Base-by-base conservation (phyloP, 2,329 filamentous ascomycete genomes). In the Xylariaceae sp. region DNA sequence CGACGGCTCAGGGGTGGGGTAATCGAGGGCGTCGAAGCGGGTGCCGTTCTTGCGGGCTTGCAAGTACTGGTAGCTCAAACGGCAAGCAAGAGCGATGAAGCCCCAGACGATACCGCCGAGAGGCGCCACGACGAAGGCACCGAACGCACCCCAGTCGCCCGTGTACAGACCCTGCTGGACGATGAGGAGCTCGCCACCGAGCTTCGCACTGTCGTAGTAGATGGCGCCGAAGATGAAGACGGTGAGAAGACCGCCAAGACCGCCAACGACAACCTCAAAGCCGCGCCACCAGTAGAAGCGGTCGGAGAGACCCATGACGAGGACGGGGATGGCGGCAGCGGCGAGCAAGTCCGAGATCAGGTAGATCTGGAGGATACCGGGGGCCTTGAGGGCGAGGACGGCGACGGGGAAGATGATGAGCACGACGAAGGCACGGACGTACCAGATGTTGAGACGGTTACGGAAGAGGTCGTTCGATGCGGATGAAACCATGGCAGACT, bases 391-490 rank as follows among this genome's bases (percentile, higher is more conserved):
- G 9, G 89, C 89, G 51, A 93, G 80, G 30, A 90, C 83, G 10
- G 92, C 82, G 55, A 87, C 83, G 1, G 90, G 90, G 62, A 92
- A 76, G 69, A 92, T 92, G 72, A 92, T 68, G 13, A 89, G 70
- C 1, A 93, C 83, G 30, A 94, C 89, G 47, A 79, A 79, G 15
- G 70, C 79, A 51, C 90, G 87, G 66, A 93, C 88, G 72, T 79
- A 82, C 84, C 88, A 89, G 64, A 92, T 83, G 68, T 86, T 87
- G 58, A 94, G 83, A 61, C 82, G 84, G 79, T 94, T 94, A 67
- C 89, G 86, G 81, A 93, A 93, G 11, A 94, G 75, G 71, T 94
- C 90, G 76, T 93, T 93, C 65, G 88, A 91, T 11, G 87, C 88
- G 0, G 88, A 89, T n/a, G 88, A 90, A 6, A 93, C 87, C 87